Percentiles rank a stretch among this genome's conserved stretches.
Conservation (phyloP, 2,329 filamentous ascomycete genomes). For the Spiromastix sp. region DNA sequence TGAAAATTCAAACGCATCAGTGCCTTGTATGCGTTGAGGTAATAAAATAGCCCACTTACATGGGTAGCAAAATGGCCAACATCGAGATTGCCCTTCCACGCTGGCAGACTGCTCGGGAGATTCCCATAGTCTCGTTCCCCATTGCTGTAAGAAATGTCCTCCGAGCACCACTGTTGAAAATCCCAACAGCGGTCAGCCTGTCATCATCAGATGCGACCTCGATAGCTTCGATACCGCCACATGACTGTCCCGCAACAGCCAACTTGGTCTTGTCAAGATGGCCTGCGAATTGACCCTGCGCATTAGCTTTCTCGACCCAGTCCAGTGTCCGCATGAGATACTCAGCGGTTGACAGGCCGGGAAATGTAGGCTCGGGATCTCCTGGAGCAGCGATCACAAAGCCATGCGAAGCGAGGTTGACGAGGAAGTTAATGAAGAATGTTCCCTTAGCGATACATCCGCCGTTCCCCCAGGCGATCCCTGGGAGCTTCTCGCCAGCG, state of each 20-base stretch:
- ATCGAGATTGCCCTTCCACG: conserved; percentile 3
- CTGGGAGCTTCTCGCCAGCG: neutral
- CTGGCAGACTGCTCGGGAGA: neutral
- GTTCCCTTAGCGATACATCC: conserved; percentile 14
- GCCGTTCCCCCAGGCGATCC: conserved; percentile 16
- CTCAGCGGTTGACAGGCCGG: neutral
- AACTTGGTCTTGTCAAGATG: conserved; percentile 8
- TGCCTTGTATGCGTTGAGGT: neutral
- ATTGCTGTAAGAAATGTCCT: neutral
- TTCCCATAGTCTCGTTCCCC: conserved; percentile 1
- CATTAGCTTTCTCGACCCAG: too few species aligned
- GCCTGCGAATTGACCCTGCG: conserved; percentile 7
- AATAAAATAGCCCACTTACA: neutral
- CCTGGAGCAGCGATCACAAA: conserved; percentile 9
- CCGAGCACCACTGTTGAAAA: conserved; percentile 7
- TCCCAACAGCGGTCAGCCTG: conserved; percentile 18
- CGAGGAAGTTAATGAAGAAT: conserved; percentile 14
- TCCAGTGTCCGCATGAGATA: conserved; percentile 20
- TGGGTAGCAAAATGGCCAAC: conserved; percentile 1
- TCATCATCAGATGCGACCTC: conserved; percentile 19
- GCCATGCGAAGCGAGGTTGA: conserved; percentile 16
- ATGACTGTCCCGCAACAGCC: conserved; percentile 10
- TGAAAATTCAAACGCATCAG: neutral
- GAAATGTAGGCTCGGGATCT: neutral
- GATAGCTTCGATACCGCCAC: conserved; percentile 15